A percentile compares a stretch with the other conserved stretches of the same genome.
These are phyloP conservation scores for Immersiporthe knoxdaviesiana DNA, from an alignment of 2,329 filamentous ascomycete genomes.

Conservation along the genomic window DNA sequence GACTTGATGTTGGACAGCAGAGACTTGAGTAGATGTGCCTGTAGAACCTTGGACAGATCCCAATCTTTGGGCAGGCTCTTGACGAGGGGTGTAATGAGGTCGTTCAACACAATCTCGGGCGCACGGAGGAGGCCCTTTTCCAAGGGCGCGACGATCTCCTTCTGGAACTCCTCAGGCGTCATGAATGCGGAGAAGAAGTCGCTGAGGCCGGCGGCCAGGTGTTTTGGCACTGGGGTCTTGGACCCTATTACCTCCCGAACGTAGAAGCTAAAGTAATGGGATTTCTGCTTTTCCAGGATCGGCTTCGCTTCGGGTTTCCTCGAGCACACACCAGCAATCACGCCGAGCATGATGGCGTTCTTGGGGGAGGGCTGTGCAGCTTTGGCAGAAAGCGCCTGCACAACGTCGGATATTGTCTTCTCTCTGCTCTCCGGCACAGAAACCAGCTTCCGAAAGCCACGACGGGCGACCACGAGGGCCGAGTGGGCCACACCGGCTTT, in stretches of 20 bases:
- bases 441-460: constrained; percentile 77
- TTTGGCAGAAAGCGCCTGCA: constrained; percentile 72
- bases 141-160: constrained; percentile 75
- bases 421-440: constrained; percentile 60
- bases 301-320: constrained; percentile 67
- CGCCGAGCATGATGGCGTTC: constrained; percentile 78
- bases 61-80: constrained; percentile 68
- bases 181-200: constrained; percentile 85
- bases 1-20: constrained; percentile 91
- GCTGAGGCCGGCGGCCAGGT: constrained; percentile 72
- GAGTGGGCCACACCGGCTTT: constrained; percentile 71
- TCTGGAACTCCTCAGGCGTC: constrained; percentile 72
- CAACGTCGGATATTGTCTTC: constrained; percentile 63
- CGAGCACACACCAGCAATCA: constrained; percentile 84
- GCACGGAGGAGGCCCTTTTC: constrained; percentile 89
- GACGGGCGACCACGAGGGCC: constrained; percentile 75
- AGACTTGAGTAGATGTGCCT: constrained; percentile 77
- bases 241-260: constrained; percentile 83
- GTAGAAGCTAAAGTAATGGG: constrained; percentile 80
- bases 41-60: constrained; percentile 77
- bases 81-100: constrained; percentile 75
- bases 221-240: constrained; percentile 67
- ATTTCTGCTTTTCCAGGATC: constrained; percentile 67
- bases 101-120: constrained; percentile 84
- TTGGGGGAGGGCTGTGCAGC: constrained; percentile 63